Evolutionary conservation across 257 asterid species (phyloP).

Genomic region (Buddleja alternifolia): DNA sequence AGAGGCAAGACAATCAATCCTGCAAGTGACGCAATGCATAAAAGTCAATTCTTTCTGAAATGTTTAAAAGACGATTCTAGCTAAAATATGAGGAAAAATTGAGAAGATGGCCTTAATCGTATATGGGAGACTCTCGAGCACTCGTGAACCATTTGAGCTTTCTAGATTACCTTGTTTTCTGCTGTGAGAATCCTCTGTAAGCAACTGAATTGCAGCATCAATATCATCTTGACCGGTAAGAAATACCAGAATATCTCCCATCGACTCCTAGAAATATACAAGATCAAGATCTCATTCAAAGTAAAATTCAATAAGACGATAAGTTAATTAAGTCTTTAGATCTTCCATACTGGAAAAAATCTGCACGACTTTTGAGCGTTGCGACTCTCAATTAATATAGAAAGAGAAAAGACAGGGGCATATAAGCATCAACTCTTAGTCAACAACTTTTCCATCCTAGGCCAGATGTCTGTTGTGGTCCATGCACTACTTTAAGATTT

Average conservation of each 20-base stretch:
- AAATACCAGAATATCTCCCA: slow-evolving; percentile 90
- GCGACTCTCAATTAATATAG: background rate
- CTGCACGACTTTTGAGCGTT: background rate
- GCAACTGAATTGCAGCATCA: slow-evolving; percentile 86
- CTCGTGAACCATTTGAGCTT: background rate
- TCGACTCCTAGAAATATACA: slow-evolving; percentile 62
- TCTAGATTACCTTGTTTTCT: slow-evolving; percentile 62
- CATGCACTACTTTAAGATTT: background rate
- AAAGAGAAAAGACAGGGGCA: background rate
- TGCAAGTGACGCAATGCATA: slow-evolving; percentile 35
- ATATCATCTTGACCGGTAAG: slow-evolving; percentile 98
- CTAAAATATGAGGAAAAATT: background rate
- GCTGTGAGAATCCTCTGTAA: slow-evolving; percentile 74
- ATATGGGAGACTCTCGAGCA: slow-evolving; percentile 9
- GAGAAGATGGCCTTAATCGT: background rate
- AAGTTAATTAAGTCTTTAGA: slow-evolving; percentile 11
- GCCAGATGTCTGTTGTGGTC: slow-evolving; percentile 2
- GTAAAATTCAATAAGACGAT: background rate
- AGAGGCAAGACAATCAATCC: slow-evolving; percentile 84
- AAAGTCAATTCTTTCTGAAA: slow-evolving; percentile 7
- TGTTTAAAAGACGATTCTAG: background rate
- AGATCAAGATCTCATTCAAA: slow-evolving; percentile 14
- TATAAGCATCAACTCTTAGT: background rate
- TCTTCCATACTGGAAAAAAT: background rate
- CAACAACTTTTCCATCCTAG: slow-evolving; percentile 1